Evolutionary conservation across 768 basidiomycete genomes (phyloP).

Genomic region (Mycena capillaripes): DNA sequence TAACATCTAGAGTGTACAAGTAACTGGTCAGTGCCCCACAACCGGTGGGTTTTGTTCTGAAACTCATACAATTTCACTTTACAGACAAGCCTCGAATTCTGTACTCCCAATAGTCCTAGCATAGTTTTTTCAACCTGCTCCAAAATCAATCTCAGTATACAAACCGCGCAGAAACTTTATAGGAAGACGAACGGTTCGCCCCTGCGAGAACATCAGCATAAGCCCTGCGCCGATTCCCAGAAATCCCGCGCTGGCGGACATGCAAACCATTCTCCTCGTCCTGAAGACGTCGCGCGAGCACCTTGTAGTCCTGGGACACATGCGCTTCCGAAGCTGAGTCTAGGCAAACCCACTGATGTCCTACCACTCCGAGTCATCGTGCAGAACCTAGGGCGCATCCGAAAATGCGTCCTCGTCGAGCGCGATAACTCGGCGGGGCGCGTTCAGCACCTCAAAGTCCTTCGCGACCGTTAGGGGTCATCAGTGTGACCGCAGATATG

Average conservation of each 20-base stretch:
- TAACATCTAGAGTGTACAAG: no score
- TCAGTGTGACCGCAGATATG: background rate
- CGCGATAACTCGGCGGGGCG: slow-evolving; percentile 12
- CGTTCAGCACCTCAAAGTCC: slow-evolving; percentile 6
- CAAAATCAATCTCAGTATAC: no score
- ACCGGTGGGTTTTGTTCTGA: no score
- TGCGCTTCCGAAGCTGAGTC: background rate
- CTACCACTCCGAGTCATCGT: slow-evolving; percentile 17
- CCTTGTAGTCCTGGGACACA: background rate
- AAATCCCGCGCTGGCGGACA: background rate
- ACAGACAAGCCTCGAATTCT: no score
- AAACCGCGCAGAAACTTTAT: background rate
- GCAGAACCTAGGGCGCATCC: background rate
- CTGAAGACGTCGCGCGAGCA: slow-evolving; percentile 12
- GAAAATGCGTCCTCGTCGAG: slow-evolving; percentile 12
- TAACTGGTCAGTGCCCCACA: no score
- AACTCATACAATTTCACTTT: no score
- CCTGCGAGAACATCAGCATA: slow-evolving; percentile 3
- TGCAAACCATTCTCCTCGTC: slow-evolving; percentile 1
- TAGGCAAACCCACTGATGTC: background rate
- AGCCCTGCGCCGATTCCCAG: background rate
- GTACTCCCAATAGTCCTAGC: no score
- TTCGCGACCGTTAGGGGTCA: background rate
- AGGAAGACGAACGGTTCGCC: background rate
- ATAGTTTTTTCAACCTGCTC: no score